A percentile compares a stretch with the other conserved stretches of the same genome.
phyloP scores from a whole-genome alignment of 257 asterid species.

The Galeopsis tetrahit region DNA sequence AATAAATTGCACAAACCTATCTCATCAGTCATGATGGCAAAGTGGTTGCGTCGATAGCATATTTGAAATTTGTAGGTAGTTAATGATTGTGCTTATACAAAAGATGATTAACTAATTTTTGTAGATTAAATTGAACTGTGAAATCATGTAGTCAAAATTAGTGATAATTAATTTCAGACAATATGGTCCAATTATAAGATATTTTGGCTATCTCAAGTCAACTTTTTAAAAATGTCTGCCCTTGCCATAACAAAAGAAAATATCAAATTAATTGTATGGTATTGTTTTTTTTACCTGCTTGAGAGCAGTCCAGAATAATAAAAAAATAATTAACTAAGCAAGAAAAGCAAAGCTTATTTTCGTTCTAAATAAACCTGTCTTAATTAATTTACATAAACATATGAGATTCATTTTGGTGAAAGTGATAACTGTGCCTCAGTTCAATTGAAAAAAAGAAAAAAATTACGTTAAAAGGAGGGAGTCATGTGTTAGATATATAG shows the following conservation, averaged over 20 bases:
- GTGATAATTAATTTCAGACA: constrained; percentile 26
- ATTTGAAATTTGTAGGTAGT: constrained; percentile 21
- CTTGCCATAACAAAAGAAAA: constrained; percentile 9
- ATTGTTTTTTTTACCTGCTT: not conserved
- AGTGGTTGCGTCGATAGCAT: not conserved
- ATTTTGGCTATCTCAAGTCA: constrained; percentile 29
- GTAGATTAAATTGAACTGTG: not conserved
- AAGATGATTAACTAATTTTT: constrained; percentile 4
- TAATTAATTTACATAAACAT: not conserved
- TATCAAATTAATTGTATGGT: not conserved
- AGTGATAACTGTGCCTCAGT: not conserved
- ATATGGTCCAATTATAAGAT: constrained; percentile 39
- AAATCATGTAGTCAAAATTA: not conserved
- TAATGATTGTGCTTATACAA: constrained; percentile 6
- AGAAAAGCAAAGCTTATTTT: not conserved
- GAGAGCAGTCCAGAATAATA: not conserved
- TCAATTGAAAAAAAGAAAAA: too few relatives aligned
- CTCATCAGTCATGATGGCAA: not conserved
- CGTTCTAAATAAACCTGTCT: not conserved
- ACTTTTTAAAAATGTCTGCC: constrained; percentile 23
- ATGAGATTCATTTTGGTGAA: not conserved
- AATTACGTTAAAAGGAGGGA: too few relatives aligned
- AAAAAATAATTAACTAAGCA: not conserved
- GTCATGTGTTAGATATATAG: too few relatives aligned
- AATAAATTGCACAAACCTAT: not conserved